Base-by-base conservation (phyloP, 2,329 filamentous ascomycete species). In the Ophiostoma montium region DNA sequence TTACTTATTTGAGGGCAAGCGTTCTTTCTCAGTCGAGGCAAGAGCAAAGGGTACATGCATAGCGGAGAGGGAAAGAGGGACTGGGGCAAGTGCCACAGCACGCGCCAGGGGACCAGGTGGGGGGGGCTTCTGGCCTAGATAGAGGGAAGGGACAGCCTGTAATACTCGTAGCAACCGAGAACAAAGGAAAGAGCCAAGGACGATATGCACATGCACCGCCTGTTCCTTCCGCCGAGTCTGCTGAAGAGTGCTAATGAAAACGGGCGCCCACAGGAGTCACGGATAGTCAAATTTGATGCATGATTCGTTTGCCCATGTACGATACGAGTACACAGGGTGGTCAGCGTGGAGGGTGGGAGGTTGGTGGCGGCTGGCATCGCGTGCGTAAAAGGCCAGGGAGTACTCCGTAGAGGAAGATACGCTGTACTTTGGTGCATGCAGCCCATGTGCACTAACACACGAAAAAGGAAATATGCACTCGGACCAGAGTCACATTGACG, bases 1-100 rank as follows among this genome's bases (percentile, higher is more conserved):
- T 53, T 54, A 56, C 52, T 53, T 56, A 53, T 53, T 56, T 53
- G 51, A 51, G 51, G 53, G 53, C 53, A 55, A 53, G 50, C 50
- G 50, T 47, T 48, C 50, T 56, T 52, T 51, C 52, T 45, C 50
- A 54, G 15, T 53, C 46, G 47, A 53, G 54, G 50, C 48, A 53
- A 52, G 46, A 51, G 44, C 42, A 30, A 23, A 42, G 13, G 23
- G 39, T 42, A 42, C 39, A 42, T 9, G 39, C 23, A 30, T 15
- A 30, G 21, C 19, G 38, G 19, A 41, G 38, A n/a, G n/a, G 52
- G 49, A 50, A 52, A 52, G 43, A 51, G 46, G 39, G 50, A 52
- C 48, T 41, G 50, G 49, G 44, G 44, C 38, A 47, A 50, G 46
- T 35, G 39, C 49, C 53, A 50, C 50, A 52, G 53, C 50, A 54